Conservation (phyloP, 495 filamentous ascomycete species). For the Apiosordaria backusii region DNA sequence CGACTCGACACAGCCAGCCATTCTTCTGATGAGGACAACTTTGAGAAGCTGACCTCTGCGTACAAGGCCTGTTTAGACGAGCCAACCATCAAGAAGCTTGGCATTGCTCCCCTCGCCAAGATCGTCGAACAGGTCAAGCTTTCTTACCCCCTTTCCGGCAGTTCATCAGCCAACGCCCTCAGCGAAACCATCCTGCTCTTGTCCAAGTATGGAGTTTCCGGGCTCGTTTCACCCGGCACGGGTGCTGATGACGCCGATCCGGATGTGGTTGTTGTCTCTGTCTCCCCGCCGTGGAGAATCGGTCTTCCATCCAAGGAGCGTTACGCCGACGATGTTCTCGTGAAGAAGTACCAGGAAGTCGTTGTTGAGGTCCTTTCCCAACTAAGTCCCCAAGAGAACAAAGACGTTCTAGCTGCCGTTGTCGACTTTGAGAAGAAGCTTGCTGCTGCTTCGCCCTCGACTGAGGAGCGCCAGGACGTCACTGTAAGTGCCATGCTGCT, state of each 20-base stretch:
- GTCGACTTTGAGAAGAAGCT: conserved; percentile 57
- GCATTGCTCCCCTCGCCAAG: conserved; percentile 51
- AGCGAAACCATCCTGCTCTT: conserved; percentile 42
- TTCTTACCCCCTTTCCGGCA: neutral
- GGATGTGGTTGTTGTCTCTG: conserved; percentile 52
- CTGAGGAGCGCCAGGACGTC: conserved; percentile 52
- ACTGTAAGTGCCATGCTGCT: conserved; percentile 68
- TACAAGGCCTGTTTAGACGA: conserved; percentile 67
- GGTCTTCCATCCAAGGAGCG: conserved; percentile 62
- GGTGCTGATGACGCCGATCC: conserved; percentile 59
- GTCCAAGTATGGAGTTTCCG: conserved; percentile 45
- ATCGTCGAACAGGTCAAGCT: conserved; percentile 32
- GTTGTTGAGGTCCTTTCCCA: conserved; percentile 31
- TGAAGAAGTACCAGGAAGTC: conserved; percentile 51
- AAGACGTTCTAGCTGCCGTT: conserved; percentile 30
- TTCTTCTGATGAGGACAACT: conserved; percentile 55
- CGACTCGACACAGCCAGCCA: conserved; percentile 29
- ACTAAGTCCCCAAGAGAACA: conserved; percentile 17
- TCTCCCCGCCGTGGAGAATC: conserved; percentile 49
- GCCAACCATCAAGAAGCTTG: conserved; percentile 48
- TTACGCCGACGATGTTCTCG: conserved; percentile 52
- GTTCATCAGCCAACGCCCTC: conserved; percentile 4
- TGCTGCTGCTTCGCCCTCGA: conserved; percentile 53
- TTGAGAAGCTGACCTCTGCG: conserved; percentile 59
- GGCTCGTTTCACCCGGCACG: conserved; percentile 43